Evolutionary conservation across 169 alveolate genomes (phyloP), one percentile per base, ranked within the genome.

Genomic region (Plasmodium fragile): DNA sequence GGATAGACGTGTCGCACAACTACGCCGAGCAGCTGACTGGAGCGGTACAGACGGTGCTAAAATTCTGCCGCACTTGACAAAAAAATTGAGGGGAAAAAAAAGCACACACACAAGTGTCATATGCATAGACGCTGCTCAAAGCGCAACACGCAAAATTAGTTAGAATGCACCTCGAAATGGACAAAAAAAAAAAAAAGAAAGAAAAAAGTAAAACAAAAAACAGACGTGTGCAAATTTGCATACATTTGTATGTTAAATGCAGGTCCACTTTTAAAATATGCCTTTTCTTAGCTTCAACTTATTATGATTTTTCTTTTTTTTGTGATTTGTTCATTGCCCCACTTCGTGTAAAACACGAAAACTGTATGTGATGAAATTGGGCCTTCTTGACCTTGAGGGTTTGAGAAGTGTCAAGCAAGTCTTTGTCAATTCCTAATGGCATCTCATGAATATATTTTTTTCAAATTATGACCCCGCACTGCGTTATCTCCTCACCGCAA

Each of bases 1-100:
- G 65, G 79, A 36, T 85, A 52, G 93, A 85, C 65, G 93, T 85
- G n/a, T 73, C 93, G 69, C 39, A 13, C 28, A 41, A 85, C 79
- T 85, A 85, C 49, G 28, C 34, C 49, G 7, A 75, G 43, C 85
- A 85, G 59, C 69, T 85, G 16, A 41, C 41, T 22, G n/a, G 28
- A 32, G 83, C 93, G 39, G 36, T 85, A n/a, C 45, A 30, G 7
- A 84, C 39, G 36, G 79, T 84, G 25, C 34, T 84, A 18, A 49
- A 84, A n/a, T 84, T 84, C 78, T 84, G 55, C 72, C 22, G 78
- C 25, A 52, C 32, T 84, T 75, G 65, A 84, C 78, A 32, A 81
- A 81, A 45, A 13, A 49, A 36, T 53, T 53, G 41, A 5, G 8
- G 49, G 36, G 71, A 7, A 41, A 65, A 82, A 82, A 45, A 18